Evolutionary conservation across 306 rosid species (phyloP).

Genomic region (Herpetospermum pedunculosum): DNA sequence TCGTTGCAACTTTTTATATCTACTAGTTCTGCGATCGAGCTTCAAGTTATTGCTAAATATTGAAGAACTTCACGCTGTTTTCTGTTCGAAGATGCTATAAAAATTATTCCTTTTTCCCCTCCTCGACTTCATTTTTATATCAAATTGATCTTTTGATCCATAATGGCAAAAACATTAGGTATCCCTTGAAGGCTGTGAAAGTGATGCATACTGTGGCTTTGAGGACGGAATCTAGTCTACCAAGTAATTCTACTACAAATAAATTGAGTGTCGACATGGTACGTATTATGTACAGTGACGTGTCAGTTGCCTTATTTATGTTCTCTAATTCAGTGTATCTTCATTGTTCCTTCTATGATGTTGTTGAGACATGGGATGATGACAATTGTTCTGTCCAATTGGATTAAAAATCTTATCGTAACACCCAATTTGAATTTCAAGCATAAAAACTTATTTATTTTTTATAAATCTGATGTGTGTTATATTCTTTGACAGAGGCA

Average conservation of each 20-base stretch:
- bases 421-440: neutral
- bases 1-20: neutral
- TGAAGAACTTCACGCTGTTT: neutral
- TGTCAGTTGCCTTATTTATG: neutral
- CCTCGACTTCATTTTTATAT: neutral
- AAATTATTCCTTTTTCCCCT: neutral
- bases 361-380: neutral
- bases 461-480: neutral
- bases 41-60: neutral
- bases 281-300: slow-evolving; percentile 10
- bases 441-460: neutral
- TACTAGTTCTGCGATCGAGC: neutral
- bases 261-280: slow-evolving; percentile 36
- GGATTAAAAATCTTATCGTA: neutral
- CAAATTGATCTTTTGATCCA: neutral
- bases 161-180: slow-evolving; percentile 31
- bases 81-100: neutral
- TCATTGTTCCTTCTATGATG: neutral
- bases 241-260: slow-evolving; percentile 25
- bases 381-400: neutral
- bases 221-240: slow-evolving; percentile 60
- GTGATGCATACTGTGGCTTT: slow-evolving; percentile 90
- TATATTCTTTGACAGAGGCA: slow-evolving; percentile 43
- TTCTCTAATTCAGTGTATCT: neutral
- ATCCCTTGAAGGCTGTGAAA: slow-evolving; percentile 87